Conservation (phyloP, 1,284 basidiomycete species). For the Irpex lacteus region DNA sequence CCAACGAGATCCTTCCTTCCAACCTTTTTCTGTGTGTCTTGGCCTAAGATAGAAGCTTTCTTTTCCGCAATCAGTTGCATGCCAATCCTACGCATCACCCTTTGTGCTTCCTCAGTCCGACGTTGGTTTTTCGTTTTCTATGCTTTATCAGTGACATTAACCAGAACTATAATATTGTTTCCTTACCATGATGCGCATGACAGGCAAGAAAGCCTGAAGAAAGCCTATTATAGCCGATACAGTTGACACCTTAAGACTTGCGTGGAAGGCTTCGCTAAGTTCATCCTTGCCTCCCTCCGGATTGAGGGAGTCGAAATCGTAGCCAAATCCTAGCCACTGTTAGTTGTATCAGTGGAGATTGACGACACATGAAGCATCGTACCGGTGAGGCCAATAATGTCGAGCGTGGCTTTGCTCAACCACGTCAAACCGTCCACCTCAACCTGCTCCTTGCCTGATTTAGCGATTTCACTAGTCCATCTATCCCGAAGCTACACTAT, state of each 20-base stretch:
- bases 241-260: constrained; percentile 32
- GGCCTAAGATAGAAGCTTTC: constrained; percentile 29
- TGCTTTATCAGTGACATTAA: not conserved
- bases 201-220: constrained; percentile 36
- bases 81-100: constrained; percentile 34
- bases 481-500: constrained; percentile 27
- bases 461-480: constrained; percentile 19
- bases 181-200: constrained; percentile 42
- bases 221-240: constrained; percentile 28
- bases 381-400: constrained; percentile 51
- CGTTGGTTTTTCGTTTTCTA: constrained; percentile 30
- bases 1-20: constrained; percentile 19
- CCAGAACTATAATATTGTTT: not conserved
- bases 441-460: constrained; percentile 6
- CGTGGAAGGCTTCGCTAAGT: constrained; percentile 45
- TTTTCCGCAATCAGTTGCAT: constrained; percentile 38
- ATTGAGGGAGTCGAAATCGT: constrained; percentile 48
- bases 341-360: not conserved
- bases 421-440: constrained; percentile 39
- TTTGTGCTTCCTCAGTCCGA: constrained; percentile 21
- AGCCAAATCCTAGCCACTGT: constrained; percentile 12
- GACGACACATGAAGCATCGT: not conserved
- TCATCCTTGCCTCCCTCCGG: constrained; percentile 37
- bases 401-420: constrained; percentile 44
- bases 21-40: constrained; percentile 21